Base-by-base conservation (phyloP, 2,329 filamentous ascomycete species). In the Cordyceps javanica region DNA sequence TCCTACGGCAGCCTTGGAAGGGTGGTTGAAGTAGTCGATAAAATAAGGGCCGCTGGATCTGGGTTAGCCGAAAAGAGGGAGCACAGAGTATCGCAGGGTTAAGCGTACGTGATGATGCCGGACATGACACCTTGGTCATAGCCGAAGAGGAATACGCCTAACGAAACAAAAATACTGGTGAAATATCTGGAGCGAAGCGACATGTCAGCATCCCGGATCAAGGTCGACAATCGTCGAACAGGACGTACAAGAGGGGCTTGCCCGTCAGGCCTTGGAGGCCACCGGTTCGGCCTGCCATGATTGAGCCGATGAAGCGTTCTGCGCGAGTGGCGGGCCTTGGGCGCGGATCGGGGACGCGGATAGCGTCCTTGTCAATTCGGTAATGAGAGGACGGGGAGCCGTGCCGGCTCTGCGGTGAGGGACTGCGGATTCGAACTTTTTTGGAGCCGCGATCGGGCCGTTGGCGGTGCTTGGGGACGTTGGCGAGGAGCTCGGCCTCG, bases 71-170 rank as follows among this genome's bases (percentile, higher is more conserved):
- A 38, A 46, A 32, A n/a, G 11, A 21, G 28, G 52, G 52, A 14
- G 7, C 28, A 39, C 13, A 45, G 7, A 11, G 10, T 21, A 30
- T 32, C 48, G 32, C 46, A 45, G 59, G 26, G 36, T 26, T 26
- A 68, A 19, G 45, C 83, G 58, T 81, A 88, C 82, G 81, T 84
- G 67, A 85, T 83, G 62, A 85, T 83, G 59, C 82, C 82, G 61
- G 89, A 93, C 90, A 94, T 94, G 63, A 94, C 90, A 67, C 90
- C 90, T 71, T 94, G 90, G 72, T 94, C 90, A 78, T 94, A 94
- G 62, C 90, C 90, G 68, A 95, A 95, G 21, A 95, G 77, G 68
- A 95, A 95, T 26, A 95, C 90, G 54, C 90, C 90, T 68, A 94
- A 75, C 59, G 89, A 92, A 61, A 93, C 89, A 69, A 93, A 90